Conservation (phyloP, 495 filamentous ascomycete genomes). For the Letharia columbiana region DNA sequence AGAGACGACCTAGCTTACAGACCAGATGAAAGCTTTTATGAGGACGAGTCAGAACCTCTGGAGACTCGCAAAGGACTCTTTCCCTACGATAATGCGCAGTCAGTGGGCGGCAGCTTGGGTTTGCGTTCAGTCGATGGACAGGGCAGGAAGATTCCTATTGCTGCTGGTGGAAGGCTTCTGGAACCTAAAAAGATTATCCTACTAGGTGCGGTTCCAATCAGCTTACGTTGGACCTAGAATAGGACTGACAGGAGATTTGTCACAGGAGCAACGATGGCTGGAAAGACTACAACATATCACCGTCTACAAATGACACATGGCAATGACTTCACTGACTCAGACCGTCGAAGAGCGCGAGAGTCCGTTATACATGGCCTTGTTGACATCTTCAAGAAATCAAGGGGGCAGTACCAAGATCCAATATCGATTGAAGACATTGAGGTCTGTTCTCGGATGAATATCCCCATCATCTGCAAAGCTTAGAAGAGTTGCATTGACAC, state of each 20-base stretch:
- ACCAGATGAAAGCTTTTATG: background rate
- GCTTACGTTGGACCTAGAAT: background rate
- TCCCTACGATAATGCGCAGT: background rate
- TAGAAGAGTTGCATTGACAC: background rate
- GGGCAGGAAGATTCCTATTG: background rate
- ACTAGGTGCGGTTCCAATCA: background rate
- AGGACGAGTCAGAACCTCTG: background rate
- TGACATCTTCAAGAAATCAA: conserved; percentile 7
- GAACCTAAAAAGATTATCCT: conserved; percentile 4
- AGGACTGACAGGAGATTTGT: background rate
- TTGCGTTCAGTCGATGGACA: background rate
- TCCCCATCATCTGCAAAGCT: background rate
- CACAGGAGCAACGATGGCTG: conserved; percentile 13
- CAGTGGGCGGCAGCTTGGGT: background rate
- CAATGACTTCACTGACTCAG: background rate
- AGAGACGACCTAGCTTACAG: background rate
- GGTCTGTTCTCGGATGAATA: background rate
- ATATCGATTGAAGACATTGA: background rate
- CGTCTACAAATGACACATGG: conserved; percentile 14
- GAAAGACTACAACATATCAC: conserved; percentile 17
- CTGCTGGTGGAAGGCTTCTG: background rate
- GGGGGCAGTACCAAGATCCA: background rate
- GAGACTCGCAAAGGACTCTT: background rate
- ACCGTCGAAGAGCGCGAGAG: background rate
- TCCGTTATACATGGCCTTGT: conserved; percentile 1